Percentiles rank a stretch among this genome's conserved stretches.
These are phyloP conservation scores for Selaginella tamariscina DNA, from an alignment of 75 land plant species.

Conservation along the genomic window DNA sequence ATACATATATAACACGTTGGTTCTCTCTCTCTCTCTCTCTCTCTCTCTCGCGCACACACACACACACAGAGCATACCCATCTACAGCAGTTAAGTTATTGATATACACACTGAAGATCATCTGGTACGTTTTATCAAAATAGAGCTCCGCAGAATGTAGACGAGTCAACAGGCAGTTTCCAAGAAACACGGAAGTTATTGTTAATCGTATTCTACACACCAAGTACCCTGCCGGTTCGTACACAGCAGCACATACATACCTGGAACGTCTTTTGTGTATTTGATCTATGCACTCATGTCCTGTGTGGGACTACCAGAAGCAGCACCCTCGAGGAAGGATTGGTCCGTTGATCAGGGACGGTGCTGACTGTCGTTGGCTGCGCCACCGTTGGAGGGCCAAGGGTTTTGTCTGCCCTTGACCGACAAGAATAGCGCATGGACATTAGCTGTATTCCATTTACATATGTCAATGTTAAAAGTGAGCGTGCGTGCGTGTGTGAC, in stretches of 20 bases:
- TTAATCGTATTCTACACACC: conserved; percentile 24
- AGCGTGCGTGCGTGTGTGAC: no score
- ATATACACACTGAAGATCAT: conserved; percentile 45
- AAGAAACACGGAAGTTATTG: conserved; percentile 38
- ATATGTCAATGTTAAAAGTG: no score
- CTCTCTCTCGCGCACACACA: no score
- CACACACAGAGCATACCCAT: no score
- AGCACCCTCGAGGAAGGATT: conserved; percentile 19
- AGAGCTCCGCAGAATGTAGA: conserved; percentile 53
- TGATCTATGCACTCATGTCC: neutral
- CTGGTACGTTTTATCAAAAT: conserved; percentile 22
- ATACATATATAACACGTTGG: no score
- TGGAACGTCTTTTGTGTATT: neutral
- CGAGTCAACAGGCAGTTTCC: conserved; percentile 44
- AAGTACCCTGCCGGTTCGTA: conserved; percentile 40
- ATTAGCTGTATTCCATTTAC: no score
- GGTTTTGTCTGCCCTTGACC: no score
- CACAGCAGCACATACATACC: no score
- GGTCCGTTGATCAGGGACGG: conserved; percentile 19
- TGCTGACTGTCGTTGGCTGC: conserved; percentile 13
- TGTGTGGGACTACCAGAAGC: conserved; percentile 14
- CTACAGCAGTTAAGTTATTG: conserved; percentile 39
- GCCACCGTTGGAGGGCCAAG: no score
- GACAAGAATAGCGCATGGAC: no score
- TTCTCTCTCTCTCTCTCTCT: no score